Evolutionary conservation across 257 asterid genomes (phyloP).

Genomic region (Verbascum thapsus): DNA sequence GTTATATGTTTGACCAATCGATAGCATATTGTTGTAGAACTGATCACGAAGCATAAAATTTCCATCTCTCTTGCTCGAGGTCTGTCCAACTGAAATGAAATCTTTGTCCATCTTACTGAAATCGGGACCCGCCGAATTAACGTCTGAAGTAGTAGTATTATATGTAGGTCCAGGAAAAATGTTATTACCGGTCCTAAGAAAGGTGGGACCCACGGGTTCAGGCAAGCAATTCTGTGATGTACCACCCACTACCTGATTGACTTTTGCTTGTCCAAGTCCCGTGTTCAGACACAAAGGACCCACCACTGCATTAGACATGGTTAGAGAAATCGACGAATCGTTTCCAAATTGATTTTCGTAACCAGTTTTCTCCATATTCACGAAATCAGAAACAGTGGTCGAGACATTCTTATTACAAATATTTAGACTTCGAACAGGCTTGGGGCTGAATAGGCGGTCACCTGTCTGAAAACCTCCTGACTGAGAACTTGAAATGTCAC

Average conservation of each 20-base stretch:
- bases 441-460: constrained; percentile 38
- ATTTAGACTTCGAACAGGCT: constrained; percentile 36
- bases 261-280: constrained; percentile 42
- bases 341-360: constrained; percentile 33
- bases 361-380: constrained; percentile 35
- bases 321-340: constrained; percentile 40
- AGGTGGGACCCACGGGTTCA: constrained; percentile 34
- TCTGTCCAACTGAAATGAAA: constrained; percentile 39
- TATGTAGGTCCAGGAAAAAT: constrained; percentile 39
- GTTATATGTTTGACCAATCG: constrained; percentile 44
- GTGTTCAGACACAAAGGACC: constrained; percentile 43
- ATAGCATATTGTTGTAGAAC: constrained; percentile 34
- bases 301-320: constrained; percentile 44
- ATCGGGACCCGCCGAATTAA: constrained; percentile 33
- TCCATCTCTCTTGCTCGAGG: constrained; percentile 40
- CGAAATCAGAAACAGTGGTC: constrained; percentile 31
- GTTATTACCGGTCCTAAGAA: constrained; percentile 29
- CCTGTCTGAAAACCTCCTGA: no score
- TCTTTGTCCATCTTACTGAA: constrained; percentile 34
- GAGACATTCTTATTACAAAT: constrained; percentile 36
- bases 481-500: no score
- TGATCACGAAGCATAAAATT: constrained; percentile 44
- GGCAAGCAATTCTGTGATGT: constrained; percentile 39
- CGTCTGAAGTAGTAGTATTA: constrained; percentile 30
- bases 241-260: constrained; percentile 31